Base-by-base conservation (phyloP, 2,329 filamentous ascomycete genomes). In the Phialocephala sp. region DNA sequence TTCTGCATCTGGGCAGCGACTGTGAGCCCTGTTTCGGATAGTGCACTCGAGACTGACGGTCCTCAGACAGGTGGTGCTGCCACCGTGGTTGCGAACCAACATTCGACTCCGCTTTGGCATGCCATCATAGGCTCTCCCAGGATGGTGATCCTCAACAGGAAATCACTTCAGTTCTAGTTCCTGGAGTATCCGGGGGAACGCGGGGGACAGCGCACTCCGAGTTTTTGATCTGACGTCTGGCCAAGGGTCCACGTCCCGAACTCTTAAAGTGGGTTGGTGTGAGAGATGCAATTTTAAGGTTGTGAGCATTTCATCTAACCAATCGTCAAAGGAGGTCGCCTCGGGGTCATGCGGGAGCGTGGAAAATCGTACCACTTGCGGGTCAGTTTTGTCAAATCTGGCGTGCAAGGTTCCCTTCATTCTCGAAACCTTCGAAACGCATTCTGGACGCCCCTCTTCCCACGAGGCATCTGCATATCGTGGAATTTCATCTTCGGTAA, bases 51-150 rank as follows among this genome's bases (percentile, higher is more conserved):
- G 45, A n/a, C n/a, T 50, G 45, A 54, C n/a, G 50, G 9, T 54
- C 5, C 15, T 22, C 9, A 50, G 18, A 22, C 9, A 11, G 8
- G 55, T 57, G 35, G 55, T 57, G 55, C 20, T 37, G 36, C 55
- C 55, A 57, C 55, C 15, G 39, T 20, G 18, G 36, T 57, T 57
- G 59, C 6, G 15, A 41, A 43, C 18, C 11, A 11, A 32, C 27
- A 32, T 32, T 32, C 59, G 45, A 37, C 32, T 61, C 59, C 37
- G 35, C 45, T 55, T 12, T 39, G 37, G 18, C 37, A 55, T 61
- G 45, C 47, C 59, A 61, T 55, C 59, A 61, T 61, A 37, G 43
- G 12, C 14, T 61, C 43, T 2, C 24, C 50, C 22, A 54, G 32
- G 22, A 27, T 54, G 50, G 50, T 32, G 11, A 8, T 54, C 24